phyloP scores from a whole-genome alignment of 139 green algal genomes.

The Parachlorella kessleri region DNA sequence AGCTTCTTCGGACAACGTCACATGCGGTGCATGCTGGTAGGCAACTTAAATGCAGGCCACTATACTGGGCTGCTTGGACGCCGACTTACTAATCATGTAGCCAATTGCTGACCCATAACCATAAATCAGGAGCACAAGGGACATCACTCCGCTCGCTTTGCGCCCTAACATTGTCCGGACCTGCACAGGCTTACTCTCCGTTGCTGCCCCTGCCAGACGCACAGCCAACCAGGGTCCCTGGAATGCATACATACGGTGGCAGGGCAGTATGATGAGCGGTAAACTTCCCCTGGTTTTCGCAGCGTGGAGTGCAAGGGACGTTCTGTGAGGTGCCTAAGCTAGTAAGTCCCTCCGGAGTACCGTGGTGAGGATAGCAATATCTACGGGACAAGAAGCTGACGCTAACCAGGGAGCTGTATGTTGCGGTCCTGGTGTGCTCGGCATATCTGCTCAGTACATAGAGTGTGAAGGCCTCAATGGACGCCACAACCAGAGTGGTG shows the following conservation, averaged over 20 bases:
- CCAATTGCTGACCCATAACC: constrained; percentile 58
- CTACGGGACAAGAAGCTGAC: background rate
- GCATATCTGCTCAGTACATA: constrained; percentile 67
- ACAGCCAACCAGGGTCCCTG: no score
- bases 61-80: no score
- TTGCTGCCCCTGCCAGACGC: no score
- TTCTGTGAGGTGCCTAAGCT: background rate
- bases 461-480: constrained; percentile 64
- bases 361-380: no score
- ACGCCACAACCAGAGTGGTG: constrained; percentile 47
- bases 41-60: no score
- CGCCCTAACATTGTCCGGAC: constrained; percentile 58
- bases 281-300: no score
- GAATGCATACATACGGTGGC: no score
- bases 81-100: constrained; percentile 78
- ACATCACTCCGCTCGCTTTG: constrained; percentile 55
- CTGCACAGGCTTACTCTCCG: no score
- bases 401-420: constrained; percentile 51
- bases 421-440: constrained; percentile 48
- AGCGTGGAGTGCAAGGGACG: background rate
- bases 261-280: no score
- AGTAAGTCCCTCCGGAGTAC: background rate
- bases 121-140: constrained; percentile 59
- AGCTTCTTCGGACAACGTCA: no score
- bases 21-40: no score